These are phyloP conservation scores for Phylloporus sp. DNA, from an alignment of 768 basidiomycete species.

Conservation along the genomic window DNA sequence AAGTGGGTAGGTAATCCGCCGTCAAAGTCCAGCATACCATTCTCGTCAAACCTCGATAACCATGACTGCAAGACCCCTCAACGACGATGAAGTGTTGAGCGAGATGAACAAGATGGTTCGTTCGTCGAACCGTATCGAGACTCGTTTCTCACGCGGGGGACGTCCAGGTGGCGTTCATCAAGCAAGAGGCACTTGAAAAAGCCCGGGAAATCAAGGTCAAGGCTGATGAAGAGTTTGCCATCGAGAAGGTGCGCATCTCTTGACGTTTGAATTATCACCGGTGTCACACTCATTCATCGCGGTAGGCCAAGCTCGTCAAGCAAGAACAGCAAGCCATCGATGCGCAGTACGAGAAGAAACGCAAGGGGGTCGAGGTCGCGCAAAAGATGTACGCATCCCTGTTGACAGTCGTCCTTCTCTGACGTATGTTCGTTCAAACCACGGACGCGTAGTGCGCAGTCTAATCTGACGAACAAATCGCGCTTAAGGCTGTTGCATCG, in stretches of 20 bases:
- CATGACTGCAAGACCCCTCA: constrained; percentile 76
- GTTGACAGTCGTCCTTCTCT: background rate
- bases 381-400: constrained; percentile 82
- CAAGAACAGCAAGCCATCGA: constrained; percentile 95
- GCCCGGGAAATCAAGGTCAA: constrained; percentile 95
- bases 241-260: constrained; percentile 74
- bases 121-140: constrained; percentile 3
- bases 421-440: constrained; percentile 3
- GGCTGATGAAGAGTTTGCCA: constrained; percentile 98
- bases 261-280: too few relatives aligned
- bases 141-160: background rate
- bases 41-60: constrained; percentile 8
- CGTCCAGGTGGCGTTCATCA: constrained; percentile 90
- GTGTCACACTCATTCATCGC: background rate
- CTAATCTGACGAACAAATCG: constrained; percentile 94
- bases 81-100: constrained; percentile 90
- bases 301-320: constrained; percentile 91
- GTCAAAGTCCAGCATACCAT: too few relatives aligned
- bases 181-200: constrained; percentile 97
- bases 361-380: constrained; percentile 86
- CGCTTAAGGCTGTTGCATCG: constrained; percentile 85
- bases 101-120: constrained; percentile 99
- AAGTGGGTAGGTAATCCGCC: too few relatives aligned
- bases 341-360: constrained; percentile 91
- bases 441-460: constrained; percentile 64